Base-by-base conservation (phyloP, 2,329 filamentous ascomycete genomes). In the Trichoderma sp. region DNA sequence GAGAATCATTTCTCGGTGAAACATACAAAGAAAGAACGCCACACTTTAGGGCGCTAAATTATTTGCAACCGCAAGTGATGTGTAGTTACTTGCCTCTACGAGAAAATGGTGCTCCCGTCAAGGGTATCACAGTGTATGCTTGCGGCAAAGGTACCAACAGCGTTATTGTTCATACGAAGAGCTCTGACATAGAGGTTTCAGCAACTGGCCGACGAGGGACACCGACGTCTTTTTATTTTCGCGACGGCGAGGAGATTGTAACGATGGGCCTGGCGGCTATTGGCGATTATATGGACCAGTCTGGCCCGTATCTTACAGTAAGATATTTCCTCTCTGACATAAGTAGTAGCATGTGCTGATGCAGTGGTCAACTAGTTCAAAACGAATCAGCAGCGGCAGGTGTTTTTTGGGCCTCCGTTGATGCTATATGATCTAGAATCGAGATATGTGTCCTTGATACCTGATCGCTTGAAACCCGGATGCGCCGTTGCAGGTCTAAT, bases 61-160 rank as follows among this genome's bases (percentile, higher is more conserved):
- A 7, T 24, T 64, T 64, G 3, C 16, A 16, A 0, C 16, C 24
- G 19, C 61, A 19, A 7, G 33, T 16, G 1, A 64, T 56, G 49
- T 64, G 61, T 29, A 43, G 10, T 8, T 56, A 56, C 24, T 31
- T 64, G 61, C 49, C 61, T 52, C 27, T 64, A 24, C 61, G 13
- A 10, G 11, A 40, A n/a, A 27, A 64, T 5, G 61, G 49, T 7
- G 2, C 10, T 16, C 27, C 14, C 14, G 24, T 21, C 5, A 14
- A 5, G 5, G 61, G 21, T 11, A 56, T 64, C 8, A 64, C 61
- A 13, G 52, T 43, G 13, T 64, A 64, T 14, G 10, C 35, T 13
- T 56, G 7, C 13, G 19, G 10, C 19, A 14, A 43, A 24, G 61
- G 61, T 7, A 56, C 27, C 7, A 33, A 19, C 49, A 27, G 52